Percentiles rank a stretch among this genome's conserved stretches.
These are phyloP conservation scores for Botryococcus braunii DNA, from an alignment of 163 green algal genomes.

Conservation along the genomic window DNA sequence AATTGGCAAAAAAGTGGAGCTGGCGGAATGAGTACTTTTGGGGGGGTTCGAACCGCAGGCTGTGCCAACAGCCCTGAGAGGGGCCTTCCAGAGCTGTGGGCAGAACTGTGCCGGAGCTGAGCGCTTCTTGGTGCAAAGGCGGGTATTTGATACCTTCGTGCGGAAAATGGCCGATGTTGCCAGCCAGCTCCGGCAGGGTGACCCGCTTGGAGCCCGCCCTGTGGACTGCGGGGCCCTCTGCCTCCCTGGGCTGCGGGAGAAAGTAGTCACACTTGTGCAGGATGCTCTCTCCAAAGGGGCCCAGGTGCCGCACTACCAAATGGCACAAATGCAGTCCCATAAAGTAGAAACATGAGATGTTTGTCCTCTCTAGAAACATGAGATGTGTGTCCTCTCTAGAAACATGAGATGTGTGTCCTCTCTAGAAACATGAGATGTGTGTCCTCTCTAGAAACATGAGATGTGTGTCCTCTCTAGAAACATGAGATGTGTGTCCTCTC, in stretches of 20 bases:
- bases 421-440: too few species aligned
- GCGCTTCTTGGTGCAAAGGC: conserved; percentile 86
- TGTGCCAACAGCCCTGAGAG: conserved; percentile 73
- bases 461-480: too few species aligned
- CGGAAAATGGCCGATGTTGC: conserved; percentile 13
- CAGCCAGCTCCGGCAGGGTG: conserved; percentile 41
- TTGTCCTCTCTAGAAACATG: not conserved
- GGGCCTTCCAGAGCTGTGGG: conserved; percentile 83
- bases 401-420: too few species aligned
- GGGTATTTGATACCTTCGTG: conserved; percentile 50
- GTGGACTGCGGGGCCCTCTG: conserved; percentile 88
- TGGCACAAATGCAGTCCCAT: not conserved
- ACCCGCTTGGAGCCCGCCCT: conserved; percentile 35
- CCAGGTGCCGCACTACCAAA: conserved; percentile 15
- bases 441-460: too few species aligned
- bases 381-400: too few species aligned
- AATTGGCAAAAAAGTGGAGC: too few species aligned
- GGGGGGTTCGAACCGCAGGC: conserved; percentile 49
- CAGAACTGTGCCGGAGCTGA: conserved; percentile 96
- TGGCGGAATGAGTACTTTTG: too few species aligned
- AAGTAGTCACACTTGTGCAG: conserved; percentile 79
- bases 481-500: too few species aligned
- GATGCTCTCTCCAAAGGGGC: conserved; percentile 82
- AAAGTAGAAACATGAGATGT: not conserved
- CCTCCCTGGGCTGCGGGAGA: conserved; percentile 67